A percentile compares a stretch with the other conserved stretches of the same genome.
phyloP scores from a whole-genome alignment of 1,284 basidiomycete species.

The Boletus hoseneyae region DNA sequence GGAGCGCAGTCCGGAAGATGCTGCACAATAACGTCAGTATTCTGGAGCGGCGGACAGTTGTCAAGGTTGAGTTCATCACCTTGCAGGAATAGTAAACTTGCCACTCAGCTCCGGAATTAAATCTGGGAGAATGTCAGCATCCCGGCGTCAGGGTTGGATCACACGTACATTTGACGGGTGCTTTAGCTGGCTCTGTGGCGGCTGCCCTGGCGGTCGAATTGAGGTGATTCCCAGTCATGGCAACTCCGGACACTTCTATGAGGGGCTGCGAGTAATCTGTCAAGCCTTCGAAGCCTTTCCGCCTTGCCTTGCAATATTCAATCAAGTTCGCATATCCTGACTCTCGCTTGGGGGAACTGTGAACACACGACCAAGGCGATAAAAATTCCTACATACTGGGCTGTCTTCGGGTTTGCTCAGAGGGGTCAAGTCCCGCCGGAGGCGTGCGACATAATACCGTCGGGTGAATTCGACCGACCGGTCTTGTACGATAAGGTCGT shows the following conservation, averaged over 20 bases:
- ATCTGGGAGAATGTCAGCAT: conserved; percentile 43
- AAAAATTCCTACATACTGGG: conserved; percentile 42
- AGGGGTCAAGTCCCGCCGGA: conserved; percentile 67
- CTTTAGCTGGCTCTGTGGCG: conserved; percentile 34
- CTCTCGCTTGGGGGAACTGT: conserved; percentile 50
- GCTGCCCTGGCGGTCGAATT: conserved; percentile 42
- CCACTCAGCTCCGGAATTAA: conserved; percentile 74
- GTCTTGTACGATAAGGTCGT: conserved; percentile 70
- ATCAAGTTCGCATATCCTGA: conserved; percentile 52
- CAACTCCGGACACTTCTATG: conserved; percentile 58
- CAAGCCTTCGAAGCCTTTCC: conserved; percentile 60
- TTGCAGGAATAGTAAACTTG: conserved; percentile 69
- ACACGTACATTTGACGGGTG: conserved; percentile 51
- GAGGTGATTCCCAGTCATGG: conserved; percentile 52
- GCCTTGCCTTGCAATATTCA: conserved; percentile 59
- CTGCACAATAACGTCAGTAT: conserved; percentile 39
- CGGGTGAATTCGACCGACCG: conserved; percentile 73
- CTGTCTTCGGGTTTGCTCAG: conserved; percentile 66
- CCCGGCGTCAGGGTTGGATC: conserved; percentile 20
- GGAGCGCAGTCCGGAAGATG: conserved; percentile 58
- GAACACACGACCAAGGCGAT: conserved; percentile 5
- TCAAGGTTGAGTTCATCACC: conserved; percentile 41
- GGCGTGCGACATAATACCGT: conserved; percentile 51
- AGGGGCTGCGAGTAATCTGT: conserved; percentile 65
- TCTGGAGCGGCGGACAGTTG: conserved; percentile 17